These are phyloP conservation scores for Nepenthes alata DNA, from an alignment of 179 eudicot species.

Conservation along the genomic window DNA sequence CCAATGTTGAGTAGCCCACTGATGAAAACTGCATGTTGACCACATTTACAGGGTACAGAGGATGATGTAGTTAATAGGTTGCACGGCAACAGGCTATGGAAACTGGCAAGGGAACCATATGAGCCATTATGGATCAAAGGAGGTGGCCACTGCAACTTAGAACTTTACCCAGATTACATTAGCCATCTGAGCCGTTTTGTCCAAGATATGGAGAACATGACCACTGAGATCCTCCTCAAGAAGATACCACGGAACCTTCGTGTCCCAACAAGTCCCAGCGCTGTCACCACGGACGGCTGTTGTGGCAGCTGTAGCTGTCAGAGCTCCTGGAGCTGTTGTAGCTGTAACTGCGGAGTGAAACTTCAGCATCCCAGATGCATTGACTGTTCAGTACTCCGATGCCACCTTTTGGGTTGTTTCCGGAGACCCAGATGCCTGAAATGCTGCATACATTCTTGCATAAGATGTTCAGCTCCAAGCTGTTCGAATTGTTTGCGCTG, in stretches of 20 bases:
- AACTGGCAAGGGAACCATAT: slow-evolving; percentile 73
- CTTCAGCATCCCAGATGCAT: slow-evolving; percentile 20
- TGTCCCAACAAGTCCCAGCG: slow-evolving; percentile 14
- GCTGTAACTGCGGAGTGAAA: slow-evolving; percentile 32
- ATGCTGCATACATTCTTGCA: neutral
- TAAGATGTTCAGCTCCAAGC: slow-evolving; percentile 25
- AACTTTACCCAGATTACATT: slow-evolving; percentile 89
- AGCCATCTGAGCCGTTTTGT: slow-evolving; percentile 75
- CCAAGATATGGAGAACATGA: slow-evolving; percentile 80
- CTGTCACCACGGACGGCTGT: slow-evolving; percentile 13
- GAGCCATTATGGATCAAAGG: slow-evolving; percentile 99
- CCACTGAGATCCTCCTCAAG: slow-evolving; percentile 50
- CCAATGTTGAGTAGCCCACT: neutral
- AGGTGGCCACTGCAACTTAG: slow-evolving; percentile 98
- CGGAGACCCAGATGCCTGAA: neutral
- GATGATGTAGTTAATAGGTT: slow-evolving; percentile 94
- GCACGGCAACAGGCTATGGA: slow-evolving; percentile 88
- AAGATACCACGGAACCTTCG: slow-evolving; percentile 42
- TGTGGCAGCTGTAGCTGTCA: slow-evolving; percentile 12
- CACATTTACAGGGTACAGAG: slow-evolving; percentile 66
- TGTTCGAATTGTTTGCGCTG: slow-evolving; percentile 34
- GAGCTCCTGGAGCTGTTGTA: slow-evolving; percentile 43
- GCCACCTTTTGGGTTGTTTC: neutral
- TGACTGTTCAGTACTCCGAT: neutral
- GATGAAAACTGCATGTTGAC: neutral